phyloP scores from a whole-genome alignment of 495 filamentous ascomycete species.

The Pyrenula massariospora region DNA sequence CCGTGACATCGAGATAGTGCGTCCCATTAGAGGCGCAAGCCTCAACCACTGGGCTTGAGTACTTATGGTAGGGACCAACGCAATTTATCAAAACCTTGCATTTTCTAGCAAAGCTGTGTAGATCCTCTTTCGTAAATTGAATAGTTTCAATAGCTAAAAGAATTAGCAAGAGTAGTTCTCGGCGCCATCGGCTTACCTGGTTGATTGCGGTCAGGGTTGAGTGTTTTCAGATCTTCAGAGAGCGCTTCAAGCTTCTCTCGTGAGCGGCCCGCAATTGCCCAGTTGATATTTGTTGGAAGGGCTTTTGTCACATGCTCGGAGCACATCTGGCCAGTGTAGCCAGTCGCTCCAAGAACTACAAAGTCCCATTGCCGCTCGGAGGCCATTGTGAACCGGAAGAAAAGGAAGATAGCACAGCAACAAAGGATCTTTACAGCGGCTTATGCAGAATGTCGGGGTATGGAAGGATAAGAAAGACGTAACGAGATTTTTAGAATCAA shows the following conservation, averaged over 20 bases:
- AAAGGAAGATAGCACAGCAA: constrained; percentile 10
- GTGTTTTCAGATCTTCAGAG: constrained; percentile 46
- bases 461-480: too few species aligned
- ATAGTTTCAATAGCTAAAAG: constrained; percentile 48
- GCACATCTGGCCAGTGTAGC: constrained; percentile 74
- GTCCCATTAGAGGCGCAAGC: constrained; percentile 85
- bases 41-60: constrained; percentile 71
- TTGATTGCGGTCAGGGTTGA: constrained; percentile 58
- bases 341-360: constrained; percentile 71
- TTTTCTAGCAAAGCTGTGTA: constrained; percentile 58
- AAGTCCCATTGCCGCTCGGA: constrained; percentile 62
- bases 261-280: constrained; percentile 83
- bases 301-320: constrained; percentile 65
- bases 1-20: constrained; percentile 85
- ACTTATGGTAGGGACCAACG: constrained; percentile 69
- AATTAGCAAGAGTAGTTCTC: constrained; percentile 1
- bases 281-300: constrained; percentile 71
- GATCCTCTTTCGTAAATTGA: constrained; percentile 48
- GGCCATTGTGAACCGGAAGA: constrained; percentile 19
- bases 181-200: constrained; percentile 38
- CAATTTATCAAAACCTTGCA: constrained; percentile 72
- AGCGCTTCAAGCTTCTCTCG: constrained; percentile 56
- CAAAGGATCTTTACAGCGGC: constrained; percentile 10
- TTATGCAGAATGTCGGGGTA: too few species aligned
- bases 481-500: too few species aligned